A percentile compares a stretch with the other conserved stretches of the same genome.
Evolutionary conservation across 2,329 filamentous ascomycete genomes (phyloP).

Genomic region (Colletotrichum euphorbiae): DNA sequence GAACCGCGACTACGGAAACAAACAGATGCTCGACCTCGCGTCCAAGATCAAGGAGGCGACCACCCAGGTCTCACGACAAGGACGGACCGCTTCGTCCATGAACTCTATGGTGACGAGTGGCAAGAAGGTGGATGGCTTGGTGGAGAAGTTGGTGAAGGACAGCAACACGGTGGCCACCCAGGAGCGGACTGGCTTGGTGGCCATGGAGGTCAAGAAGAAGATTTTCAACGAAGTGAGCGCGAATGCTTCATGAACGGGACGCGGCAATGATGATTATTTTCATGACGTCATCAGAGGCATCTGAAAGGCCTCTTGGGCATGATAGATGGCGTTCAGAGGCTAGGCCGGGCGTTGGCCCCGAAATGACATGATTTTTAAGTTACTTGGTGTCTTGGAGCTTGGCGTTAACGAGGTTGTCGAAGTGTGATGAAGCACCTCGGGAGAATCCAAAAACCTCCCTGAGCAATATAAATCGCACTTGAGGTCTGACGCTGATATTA

Average conservation of each 20-base stretch:
- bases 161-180: conserved; percentile 71
- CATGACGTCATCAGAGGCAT: conserved; percentile 22
- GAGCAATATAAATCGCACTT: no score
- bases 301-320: conserved; percentile 17
- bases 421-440: no score
- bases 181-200: conserved; percentile 72
- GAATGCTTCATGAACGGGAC: conserved; percentile 23
- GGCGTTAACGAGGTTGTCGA: no score
- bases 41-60: conserved; percentile 81
- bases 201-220: conserved; percentile 71
- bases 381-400: neutral
- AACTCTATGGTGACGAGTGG: conserved; percentile 43
- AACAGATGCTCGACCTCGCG: conserved; percentile 89
- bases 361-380: conserved; percentile 33
- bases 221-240: conserved; percentile 64
- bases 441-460: no score
- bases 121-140: conserved; percentile 58
- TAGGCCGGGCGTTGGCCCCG: conserved; percentile 27
- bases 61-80: conserved; percentile 48
- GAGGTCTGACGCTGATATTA: no score
- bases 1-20: conserved; percentile 92
- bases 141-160: conserved; percentile 72
- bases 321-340: conserved; percentile 38
- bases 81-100: conserved; percentile 44
- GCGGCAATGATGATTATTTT: conserved; percentile 7